Percentiles rank a stretch among this genome's conserved stretches.
Conservation (phyloP, 148 eudicot species). For the Cornus suecica region DNA sequence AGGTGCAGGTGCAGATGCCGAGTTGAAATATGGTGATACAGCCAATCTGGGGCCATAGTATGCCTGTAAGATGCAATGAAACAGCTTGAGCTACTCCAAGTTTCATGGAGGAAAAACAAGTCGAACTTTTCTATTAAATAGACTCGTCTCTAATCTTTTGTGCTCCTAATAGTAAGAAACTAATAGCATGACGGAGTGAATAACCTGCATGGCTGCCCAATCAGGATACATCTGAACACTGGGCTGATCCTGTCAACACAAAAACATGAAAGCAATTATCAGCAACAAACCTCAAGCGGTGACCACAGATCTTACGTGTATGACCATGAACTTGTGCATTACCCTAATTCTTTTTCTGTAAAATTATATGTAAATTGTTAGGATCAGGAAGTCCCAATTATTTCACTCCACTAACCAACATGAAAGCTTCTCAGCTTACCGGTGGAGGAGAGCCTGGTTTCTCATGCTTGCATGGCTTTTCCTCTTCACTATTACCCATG, state of each 20-base stretch:
- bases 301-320: background rate
- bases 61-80: conserved; percentile 49
- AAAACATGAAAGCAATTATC: conserved; percentile 9
- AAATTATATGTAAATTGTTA: background rate
- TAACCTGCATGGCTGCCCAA: conserved; percentile 98
- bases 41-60: conserved; percentile 88
- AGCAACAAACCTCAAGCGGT: conserved; percentile 1
- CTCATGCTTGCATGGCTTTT: conserved; percentile 47
- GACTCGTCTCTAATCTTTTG: background rate
- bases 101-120: background rate
- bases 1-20: conserved; percentile 72
- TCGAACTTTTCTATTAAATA: background rate
- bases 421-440: conserved; percentile 37
- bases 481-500: conserved; percentile 69
- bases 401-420: background rate
- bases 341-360: background rate
- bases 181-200: conserved; percentile 7
- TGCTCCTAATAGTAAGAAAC: background rate
- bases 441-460: conserved; percentile 55
- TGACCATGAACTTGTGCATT: background rate
- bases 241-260: conserved; percentile 59
- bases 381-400: background rate
- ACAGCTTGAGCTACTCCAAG: background rate
- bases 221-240: conserved; percentile 79
- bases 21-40: conserved; percentile 71